These are phyloP conservation scores for Neofusicoccum ribis DNA, from an alignment of 2,329 filamentous ascomycete species.

Conservation along the genomic window DNA sequence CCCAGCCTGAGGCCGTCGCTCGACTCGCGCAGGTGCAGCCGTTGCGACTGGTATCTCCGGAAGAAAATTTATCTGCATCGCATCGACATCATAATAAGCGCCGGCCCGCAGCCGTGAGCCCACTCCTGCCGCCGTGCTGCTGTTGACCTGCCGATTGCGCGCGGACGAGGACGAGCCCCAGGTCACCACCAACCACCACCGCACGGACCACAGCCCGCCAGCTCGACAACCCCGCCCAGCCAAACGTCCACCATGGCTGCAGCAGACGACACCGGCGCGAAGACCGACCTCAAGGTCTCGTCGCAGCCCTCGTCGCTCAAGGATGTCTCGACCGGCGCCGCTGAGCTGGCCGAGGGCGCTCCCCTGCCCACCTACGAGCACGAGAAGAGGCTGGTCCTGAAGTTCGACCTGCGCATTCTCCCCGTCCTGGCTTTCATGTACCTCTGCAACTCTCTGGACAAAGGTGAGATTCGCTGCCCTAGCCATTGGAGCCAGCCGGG, in stretches of 20 bases:
- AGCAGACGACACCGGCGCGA: neutral
- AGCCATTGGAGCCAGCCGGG: too few species aligned
- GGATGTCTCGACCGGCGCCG: conserved; percentile 4
- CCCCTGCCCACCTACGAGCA: conserved; percentile 6
- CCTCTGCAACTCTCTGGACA: conserved; percentile 47
- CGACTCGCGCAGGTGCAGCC: conserved; percentile 1
- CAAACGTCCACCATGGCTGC: neutral
- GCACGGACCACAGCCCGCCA: neutral
- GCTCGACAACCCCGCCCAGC: neutral
- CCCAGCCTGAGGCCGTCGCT: neutral
- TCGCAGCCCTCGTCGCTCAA: conserved; percentile 16
- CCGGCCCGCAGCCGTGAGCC: neutral
- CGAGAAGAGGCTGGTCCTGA: conserved; percentile 50
- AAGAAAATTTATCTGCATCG: neutral
- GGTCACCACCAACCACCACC: too few species aligned
- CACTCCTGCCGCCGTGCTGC: neutral
- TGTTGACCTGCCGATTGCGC: neutral
- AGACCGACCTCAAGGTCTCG: conserved; percentile 12
- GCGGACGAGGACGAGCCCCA: neutral
- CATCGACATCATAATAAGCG: too few species aligned
- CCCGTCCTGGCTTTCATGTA: conserved; percentile 63
- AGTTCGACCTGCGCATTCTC: conserved; percentile 57
- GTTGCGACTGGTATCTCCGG: neutral
- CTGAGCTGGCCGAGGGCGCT: neutral
- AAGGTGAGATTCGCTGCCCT: neutral